Conservation (phyloP, 495 filamentous ascomycete genomes). For the Hamigera avellanea region DNA sequence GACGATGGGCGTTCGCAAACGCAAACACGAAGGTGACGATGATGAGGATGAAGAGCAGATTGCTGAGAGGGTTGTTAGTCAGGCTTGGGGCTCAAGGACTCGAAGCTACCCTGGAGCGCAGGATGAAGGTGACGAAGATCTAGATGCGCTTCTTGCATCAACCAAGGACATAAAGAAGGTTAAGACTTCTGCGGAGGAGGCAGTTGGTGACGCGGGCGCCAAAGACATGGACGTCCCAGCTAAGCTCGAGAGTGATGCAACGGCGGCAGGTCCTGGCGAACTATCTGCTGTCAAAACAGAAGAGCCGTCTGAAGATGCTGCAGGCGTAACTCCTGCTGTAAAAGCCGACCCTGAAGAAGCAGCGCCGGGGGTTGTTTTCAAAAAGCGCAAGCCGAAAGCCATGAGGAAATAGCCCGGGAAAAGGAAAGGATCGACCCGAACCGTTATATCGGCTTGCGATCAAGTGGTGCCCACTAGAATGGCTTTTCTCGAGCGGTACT, state of each 20-base stretch:
- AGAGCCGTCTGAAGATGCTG: conserved; percentile 9
- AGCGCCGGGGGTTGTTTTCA: conserved; percentile 56
- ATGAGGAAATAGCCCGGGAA: conserved; percentile 31
- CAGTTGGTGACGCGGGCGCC: neutral
- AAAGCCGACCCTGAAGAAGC: conserved; percentile 20
- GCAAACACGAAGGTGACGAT: conserved; percentile 49
- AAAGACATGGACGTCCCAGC: neutral
- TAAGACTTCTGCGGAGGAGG: conserved; percentile 15
- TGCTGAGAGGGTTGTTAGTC: conserved; percentile 49
- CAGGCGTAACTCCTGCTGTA: conserved; percentile 2
- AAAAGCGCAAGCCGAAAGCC: conserved; percentile 79
- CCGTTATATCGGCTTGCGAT: neutral
- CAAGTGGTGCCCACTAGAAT: no score
- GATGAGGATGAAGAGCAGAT: conserved; percentile 52
- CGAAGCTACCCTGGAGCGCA: conserved; percentile 47
- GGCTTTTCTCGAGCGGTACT: no score
- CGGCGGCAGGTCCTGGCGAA: neutral
- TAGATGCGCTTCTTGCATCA: conserved; percentile 56
- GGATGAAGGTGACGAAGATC: conserved; percentile 44
- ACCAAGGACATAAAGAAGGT: conserved; percentile 37
- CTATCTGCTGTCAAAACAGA: conserved; percentile 15
- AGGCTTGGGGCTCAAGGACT: conserved; percentile 64
- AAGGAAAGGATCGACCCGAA: neutral
- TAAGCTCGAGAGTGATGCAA: conserved; percentile 7
- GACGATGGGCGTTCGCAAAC: conserved; percentile 40